Percentiles rank a stretch among this genome's conserved stretches.
phyloP scores from a whole-genome alignment of 257 asterid species.

The Cruciata laevipes region DNA sequence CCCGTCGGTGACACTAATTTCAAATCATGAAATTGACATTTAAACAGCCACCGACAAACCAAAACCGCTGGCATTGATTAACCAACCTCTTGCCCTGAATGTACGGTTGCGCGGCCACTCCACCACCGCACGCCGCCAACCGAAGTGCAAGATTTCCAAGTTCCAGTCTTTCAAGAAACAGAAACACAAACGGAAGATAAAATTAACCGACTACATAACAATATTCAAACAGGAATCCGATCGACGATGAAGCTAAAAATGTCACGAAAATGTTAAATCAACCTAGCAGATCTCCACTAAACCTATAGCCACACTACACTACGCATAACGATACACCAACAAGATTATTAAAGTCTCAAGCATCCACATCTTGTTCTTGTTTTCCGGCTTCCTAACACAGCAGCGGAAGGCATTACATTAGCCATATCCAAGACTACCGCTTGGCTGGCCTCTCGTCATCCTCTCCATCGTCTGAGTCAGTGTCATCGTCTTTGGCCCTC shows the following conservation, averaged over 20 bases:
- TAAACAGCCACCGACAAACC: background rate
- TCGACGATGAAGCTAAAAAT: background rate
- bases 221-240: background rate
- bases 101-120: no score
- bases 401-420: background rate
- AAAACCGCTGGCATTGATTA: background rate
- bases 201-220: background rate
- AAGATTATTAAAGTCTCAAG: conserved; percentile 6
- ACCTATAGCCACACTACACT: conserved; percentile 23
- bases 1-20: background rate
- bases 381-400: background rate
- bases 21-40: background rate
- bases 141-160: background rate
- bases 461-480: conserved; percentile 62
- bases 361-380: background rate
- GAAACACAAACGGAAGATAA: background rate
- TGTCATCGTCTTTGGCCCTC: conserved; percentile 49
- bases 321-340: conserved; percentile 30
- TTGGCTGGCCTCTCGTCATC: conserved; percentile 77
- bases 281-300: conserved; percentile 2
- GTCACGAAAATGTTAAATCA: background rate
- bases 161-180: no score
- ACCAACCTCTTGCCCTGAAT: background rate
- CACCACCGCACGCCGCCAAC: no score
- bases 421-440: conserved; percentile 32